Conservation (phyloP, 129 eudicot genomes). For the Artemisia annua region DNA sequence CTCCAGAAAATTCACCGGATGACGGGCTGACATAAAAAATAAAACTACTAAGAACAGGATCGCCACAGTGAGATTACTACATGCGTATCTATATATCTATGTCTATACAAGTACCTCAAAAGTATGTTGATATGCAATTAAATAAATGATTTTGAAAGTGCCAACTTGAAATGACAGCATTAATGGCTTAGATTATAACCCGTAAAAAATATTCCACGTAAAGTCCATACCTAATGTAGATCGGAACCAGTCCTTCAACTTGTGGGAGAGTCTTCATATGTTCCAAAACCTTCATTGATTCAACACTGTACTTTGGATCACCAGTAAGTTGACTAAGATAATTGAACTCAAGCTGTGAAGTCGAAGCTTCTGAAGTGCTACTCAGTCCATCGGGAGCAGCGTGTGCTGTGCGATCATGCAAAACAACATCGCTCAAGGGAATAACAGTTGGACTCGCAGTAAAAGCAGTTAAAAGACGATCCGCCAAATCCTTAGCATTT, state of each 20-base stretch:
- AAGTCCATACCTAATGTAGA: constrained; percentile 69
- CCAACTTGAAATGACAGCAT: too few species aligned
- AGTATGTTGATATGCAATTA: too few species aligned
- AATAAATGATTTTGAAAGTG: too few species aligned
- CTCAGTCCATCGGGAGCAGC: constrained; percentile 95
- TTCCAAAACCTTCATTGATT: constrained; percentile 91
- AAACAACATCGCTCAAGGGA: constrained; percentile 90
- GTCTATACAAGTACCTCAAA: too few species aligned
- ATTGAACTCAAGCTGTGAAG: constrained; percentile 88
- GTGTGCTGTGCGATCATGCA: constrained; percentile 67
- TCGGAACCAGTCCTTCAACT: constrained; percentile 94
- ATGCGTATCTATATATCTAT: too few species aligned
- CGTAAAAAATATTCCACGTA: neutral
- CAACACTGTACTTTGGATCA: constrained; percentile 70
- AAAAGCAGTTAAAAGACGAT: constrained; percentile 77
- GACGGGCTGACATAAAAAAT: constrained; percentile 66
- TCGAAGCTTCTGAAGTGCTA: constrained; percentile 94
- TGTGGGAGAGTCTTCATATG: constrained; percentile 83
- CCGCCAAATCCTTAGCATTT: constrained; percentile 81
- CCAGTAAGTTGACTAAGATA: constrained; percentile 81
- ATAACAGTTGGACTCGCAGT: constrained; percentile 84
- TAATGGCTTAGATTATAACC: neutral
- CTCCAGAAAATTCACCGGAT: constrained; percentile 85
- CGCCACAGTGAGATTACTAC: neutral
- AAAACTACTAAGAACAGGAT: constrained; percentile 3